phyloP scores from a whole-genome alignment of 768 basidiomycete genomes.

The Hydnum rufescens region DNA sequence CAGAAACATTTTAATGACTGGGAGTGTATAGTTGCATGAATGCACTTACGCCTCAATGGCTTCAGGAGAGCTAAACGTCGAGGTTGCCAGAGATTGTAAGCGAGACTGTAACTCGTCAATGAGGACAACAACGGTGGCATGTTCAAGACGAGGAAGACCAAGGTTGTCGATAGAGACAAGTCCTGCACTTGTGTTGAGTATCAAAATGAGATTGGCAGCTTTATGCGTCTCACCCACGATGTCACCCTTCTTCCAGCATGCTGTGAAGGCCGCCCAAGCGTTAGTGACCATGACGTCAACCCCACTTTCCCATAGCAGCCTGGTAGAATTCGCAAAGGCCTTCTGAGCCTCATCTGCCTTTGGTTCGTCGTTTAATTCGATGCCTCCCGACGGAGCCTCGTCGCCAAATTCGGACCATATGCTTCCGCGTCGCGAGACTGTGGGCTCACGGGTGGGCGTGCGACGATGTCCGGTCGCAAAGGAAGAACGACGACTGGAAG shows the following conservation, averaged over 20 bases:
- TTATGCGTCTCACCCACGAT: not conserved
- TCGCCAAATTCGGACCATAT: not conserved
- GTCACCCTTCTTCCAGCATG: not conserved
- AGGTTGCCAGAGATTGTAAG: not conserved
- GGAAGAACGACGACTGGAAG: not conserved
- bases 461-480: not conserved
- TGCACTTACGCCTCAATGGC: not conserved
- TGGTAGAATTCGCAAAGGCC: not conserved
- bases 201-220: not conserved
- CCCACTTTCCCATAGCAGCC: not conserved
- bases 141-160: not conserved
- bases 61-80: not conserved
- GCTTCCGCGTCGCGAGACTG: not conserved
- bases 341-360: not conserved
- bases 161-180: not conserved
- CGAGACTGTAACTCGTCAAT: not conserved
- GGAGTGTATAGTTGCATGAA: not conserved
- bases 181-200: not conserved
- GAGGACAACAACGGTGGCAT: not conserved
- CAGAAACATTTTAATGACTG: not conserved
- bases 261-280: not conserved
- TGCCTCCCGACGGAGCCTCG: not conserved
- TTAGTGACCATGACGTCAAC: not conserved
- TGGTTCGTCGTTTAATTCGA: not conserved
- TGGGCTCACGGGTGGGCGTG: not conserved